Evolutionary conservation across 139 green algal genomes (phyloP).

Genomic region (Micromonas commoda): DNA sequence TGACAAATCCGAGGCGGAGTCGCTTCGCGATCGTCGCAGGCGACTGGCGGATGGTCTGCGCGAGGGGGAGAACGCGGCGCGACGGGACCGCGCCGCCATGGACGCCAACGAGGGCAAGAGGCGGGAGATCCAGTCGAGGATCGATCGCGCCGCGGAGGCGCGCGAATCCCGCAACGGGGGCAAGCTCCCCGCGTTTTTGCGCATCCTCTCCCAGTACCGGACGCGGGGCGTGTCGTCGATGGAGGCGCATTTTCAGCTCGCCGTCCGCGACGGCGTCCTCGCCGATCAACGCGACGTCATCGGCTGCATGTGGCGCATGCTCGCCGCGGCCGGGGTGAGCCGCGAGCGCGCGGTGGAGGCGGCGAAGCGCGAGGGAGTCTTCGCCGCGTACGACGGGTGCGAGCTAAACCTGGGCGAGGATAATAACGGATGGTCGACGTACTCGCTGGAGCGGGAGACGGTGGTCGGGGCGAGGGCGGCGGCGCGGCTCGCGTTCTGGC

Average conservation of each 20-base stretch:
- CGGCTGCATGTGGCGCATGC: conserved; percentile 24
- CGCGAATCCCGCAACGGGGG: too few relatives aligned
- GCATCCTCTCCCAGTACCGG: conserved; percentile 25
- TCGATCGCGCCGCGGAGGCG: conserved; percentile 49
- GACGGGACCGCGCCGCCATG: conserved; percentile 44
- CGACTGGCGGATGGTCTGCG: background rate
- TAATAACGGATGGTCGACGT: too few relatives aligned
- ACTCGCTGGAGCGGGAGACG: too few relatives aligned
- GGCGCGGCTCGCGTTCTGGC: too few relatives aligned
- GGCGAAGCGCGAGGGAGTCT: too few relatives aligned
- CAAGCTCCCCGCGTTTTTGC: conserved; percentile 3
- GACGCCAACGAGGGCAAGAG: conserved; percentile 49
- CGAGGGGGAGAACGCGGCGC: background rate
- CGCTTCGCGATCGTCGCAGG: background rate
- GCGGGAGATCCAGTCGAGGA: conserved; percentile 49
- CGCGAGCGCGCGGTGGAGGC: too few relatives aligned
- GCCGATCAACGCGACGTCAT: conserved; percentile 23
- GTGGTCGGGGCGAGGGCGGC: too few relatives aligned
- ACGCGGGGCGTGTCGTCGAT: conserved; percentile 16
- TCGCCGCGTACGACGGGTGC: too few relatives aligned
- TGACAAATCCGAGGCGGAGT: background rate
- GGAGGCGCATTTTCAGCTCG: conserved; percentile 36
- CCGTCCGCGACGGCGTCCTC: conserved; percentile 36
- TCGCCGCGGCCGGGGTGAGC: conserved; percentile 11
- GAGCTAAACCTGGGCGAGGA: too few relatives aligned